phyloP scores from a whole-genome alignment of 2,329 filamentous ascomycete genomes.

The Clarireedia sp. region DNA sequence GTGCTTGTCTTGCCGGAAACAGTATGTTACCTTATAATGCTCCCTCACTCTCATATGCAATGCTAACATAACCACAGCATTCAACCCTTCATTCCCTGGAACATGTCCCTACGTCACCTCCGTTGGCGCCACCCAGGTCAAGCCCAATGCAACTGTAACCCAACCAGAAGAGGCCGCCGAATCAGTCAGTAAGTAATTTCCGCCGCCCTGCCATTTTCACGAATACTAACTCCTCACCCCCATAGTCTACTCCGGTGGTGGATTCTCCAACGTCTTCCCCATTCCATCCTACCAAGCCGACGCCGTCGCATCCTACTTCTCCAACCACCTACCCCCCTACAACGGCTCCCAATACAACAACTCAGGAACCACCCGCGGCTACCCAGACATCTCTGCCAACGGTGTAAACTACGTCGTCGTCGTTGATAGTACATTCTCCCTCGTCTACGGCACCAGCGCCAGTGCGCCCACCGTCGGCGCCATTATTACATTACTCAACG shows the following conservation, averaged over 20 bases:
- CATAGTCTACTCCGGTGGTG: slow-evolving; percentile 67
- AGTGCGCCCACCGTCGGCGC: slow-evolving; percentile 33
- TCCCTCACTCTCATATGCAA: not conserved
- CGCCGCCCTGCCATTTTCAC: not conserved
- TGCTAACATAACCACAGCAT: slow-evolving; percentile 21
- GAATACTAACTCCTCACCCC: slow-evolving; percentile 29
- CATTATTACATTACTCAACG: slow-evolving; percentile 54
- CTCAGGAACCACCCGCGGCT: slow-evolving; percentile 35
- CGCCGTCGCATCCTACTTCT: slow-evolving; percentile 21
- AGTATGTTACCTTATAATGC: slow-evolving; percentile 13
- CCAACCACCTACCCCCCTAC: slow-evolving; percentile 13
- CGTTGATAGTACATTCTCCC: slow-evolving; percentile 34
- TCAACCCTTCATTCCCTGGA: slow-evolving; percentile 39
- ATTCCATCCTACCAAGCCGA: slow-evolving; percentile 39
- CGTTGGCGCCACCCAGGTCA: slow-evolving; percentile 45
- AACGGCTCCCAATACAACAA: slow-evolving; percentile 40
- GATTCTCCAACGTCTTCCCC: slow-evolving; percentile 54
- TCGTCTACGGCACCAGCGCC: slow-evolving; percentile 43
- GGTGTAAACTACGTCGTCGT: slow-evolving; percentile 37
- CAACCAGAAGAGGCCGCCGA: slow-evolving; percentile 39
- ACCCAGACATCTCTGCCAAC: slow-evolving; percentile 39
- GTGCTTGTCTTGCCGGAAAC: slow-evolving; percentile 16
- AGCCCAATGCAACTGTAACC: slow-evolving; percentile 28
- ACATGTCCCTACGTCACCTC: slow-evolving; percentile 42
- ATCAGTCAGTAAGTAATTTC: slow-evolving; percentile 20